phyloP scores from a whole-genome alignment of 345 rosid species.

The Camelina laxa region DNA sequence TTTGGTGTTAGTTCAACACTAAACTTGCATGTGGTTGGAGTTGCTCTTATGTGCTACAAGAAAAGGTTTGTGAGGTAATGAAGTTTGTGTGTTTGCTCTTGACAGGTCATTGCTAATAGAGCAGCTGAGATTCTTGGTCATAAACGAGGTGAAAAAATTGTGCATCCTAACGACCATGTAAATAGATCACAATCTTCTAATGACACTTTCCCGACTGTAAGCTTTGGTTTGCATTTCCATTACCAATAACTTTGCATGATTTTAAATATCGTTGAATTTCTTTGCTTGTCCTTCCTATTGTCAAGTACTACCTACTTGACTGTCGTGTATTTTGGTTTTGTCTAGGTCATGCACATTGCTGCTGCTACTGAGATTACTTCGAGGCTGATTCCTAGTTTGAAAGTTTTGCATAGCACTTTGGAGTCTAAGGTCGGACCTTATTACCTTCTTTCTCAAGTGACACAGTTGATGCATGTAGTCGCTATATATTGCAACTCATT shows the following conservation, averaged over 20 bases:
- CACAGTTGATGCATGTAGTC: background rate
- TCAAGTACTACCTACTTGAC: background rate
- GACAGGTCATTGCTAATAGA: constrained; percentile 92
- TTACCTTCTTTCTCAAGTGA: background rate
- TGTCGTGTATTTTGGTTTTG: constrained; percentile 28
- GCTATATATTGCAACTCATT: background rate
- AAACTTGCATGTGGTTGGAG: too few relatives aligned
- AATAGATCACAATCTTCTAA: constrained; percentile 94
- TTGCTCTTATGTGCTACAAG: too few relatives aligned
- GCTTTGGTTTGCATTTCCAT: constrained; percentile 28
- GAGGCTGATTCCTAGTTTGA: constrained; percentile 76
- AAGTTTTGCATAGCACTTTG: constrained; percentile 63
- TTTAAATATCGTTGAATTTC: background rate
- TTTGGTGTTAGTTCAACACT: too few relatives aligned
- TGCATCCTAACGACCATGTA: constrained; percentile 97
- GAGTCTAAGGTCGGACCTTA: constrained; percentile 57
- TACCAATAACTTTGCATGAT: background rate
- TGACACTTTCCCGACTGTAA: constrained; percentile 95
- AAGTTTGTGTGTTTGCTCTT: background rate
- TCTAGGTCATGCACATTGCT: constrained; percentile 95
- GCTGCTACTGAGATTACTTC: constrained; percentile 85
- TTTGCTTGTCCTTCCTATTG: background rate
- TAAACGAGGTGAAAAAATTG: constrained; percentile 78
- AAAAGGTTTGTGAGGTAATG: too few relatives aligned
- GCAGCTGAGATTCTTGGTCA: constrained; percentile 95